Evolutionary conservation across 2,329 filamentous ascomycete genomes (phyloP).

Genomic region (Cladorrhinum sp.): DNA sequence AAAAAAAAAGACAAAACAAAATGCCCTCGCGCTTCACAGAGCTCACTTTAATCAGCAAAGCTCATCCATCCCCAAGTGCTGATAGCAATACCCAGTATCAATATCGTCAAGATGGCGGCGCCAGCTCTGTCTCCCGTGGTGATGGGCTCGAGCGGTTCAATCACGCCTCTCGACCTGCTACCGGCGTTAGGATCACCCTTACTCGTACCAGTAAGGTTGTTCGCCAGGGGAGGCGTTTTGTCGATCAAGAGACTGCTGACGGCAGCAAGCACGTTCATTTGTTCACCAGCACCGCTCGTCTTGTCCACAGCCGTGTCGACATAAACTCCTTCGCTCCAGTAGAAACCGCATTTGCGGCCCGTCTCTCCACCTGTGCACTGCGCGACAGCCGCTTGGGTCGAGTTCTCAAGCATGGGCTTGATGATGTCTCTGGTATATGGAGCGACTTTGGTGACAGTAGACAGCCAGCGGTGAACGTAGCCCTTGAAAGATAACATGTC

Average conservation of each 20-base stretch:
- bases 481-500: slow-evolving; percentile 75
- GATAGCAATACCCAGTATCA: slow-evolving; percentile 41
- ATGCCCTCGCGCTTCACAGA: not conserved
- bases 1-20: not conserved
- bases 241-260: slow-evolving; percentile 51
- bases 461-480: slow-evolving; percentile 64
- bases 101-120: slow-evolving; percentile 47
- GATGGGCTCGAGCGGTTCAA: slow-evolving; percentile 34
- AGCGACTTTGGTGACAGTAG: slow-evolving; percentile 58
- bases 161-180: slow-evolving; percentile 26
- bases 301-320: slow-evolving; percentile 40
- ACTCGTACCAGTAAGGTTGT: slow-evolving; percentile 47
- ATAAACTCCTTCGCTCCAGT: slow-evolving; percentile 50
- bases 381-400: slow-evolving; percentile 56
- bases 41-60: slow-evolving; percentile 22
- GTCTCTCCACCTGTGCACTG: slow-evolving; percentile 59
- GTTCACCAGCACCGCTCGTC: slow-evolving; percentile 51
- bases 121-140: slow-evolving; percentile 46
- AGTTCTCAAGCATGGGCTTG: slow-evolving; percentile 54
- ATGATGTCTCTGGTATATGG: slow-evolving; percentile 56
- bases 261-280: slow-evolving; percentile 55
- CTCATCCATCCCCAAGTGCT: slow-evolving; percentile 50
- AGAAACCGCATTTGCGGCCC: slow-evolving; percentile 63
- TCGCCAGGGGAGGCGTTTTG: slow-evolving; percentile 41
- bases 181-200: slow-evolving; percentile 42